These are phyloP conservation scores for Baorangia bicolor DNA, from an alignment of 768 basidiomycete genomes.

Conservation along the genomic window DNA sequence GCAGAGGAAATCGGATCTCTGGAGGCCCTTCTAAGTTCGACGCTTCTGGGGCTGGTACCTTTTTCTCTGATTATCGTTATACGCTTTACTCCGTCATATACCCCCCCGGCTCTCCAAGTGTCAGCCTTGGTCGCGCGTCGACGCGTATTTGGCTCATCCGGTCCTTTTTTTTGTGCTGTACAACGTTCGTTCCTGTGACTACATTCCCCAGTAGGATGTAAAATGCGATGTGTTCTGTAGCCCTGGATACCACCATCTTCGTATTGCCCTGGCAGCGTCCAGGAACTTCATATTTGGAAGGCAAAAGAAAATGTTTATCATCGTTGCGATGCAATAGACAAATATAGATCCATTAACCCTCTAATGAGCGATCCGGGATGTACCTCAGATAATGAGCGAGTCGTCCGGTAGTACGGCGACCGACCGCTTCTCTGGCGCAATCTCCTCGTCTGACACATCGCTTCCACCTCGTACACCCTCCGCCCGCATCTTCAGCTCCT, in stretches of 20 bases:
- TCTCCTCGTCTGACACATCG: conserved; percentile 1
- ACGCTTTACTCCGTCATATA: not conserved
- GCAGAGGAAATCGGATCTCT: conserved; percentile 9
- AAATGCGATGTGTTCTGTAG: not conserved
- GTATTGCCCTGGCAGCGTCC: not conserved
- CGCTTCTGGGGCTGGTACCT: not conserved
- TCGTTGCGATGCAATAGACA: not conserved
- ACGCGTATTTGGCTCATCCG: conserved; percentile 5
- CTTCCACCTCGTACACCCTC: not conserved
- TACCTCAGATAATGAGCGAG: conserved; percentile 5
- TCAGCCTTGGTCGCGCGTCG: conserved; percentile 6
- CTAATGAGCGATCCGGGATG: not conserved
- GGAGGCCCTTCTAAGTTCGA: conserved; percentile 12
- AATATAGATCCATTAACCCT: not conserved
- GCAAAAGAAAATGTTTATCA: no score
- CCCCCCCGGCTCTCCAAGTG: not conserved
- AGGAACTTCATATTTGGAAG: not conserved
- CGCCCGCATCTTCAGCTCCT: conserved; percentile 20
- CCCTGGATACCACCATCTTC: conserved; percentile 9
- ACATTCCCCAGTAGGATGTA: not conserved
- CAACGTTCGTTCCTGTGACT: conserved; percentile 11
- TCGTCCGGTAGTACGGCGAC: not conserved
- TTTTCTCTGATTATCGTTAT: not conserved
- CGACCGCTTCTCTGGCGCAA: not conserved
- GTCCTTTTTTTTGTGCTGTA: conserved; percentile 3